These are phyloP conservation scores for Neurospora sp. DNA, from an alignment of 495 filamentous ascomycete species.

Conservation along the genomic window DNA sequence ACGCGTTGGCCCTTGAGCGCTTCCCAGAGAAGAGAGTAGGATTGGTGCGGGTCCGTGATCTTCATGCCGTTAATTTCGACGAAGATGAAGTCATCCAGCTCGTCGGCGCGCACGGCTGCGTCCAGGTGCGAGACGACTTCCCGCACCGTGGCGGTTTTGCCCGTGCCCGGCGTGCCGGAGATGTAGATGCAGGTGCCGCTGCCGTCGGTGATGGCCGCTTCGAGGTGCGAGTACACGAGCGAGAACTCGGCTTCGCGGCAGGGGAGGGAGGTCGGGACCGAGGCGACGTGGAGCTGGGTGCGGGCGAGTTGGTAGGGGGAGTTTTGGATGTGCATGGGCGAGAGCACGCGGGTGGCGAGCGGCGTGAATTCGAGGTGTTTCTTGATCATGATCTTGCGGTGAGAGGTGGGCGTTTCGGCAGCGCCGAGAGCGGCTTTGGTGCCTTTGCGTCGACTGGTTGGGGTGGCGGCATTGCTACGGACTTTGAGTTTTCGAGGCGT, in stretches of 20 bases:
- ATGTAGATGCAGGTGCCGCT: slow-evolving; percentile 97
- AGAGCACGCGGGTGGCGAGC: slow-evolving; percentile 75
- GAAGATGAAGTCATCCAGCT: slow-evolving; percentile 98
- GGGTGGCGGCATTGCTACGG: slow-evolving; percentile 17
- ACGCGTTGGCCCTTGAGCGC: slow-evolving; percentile 89
- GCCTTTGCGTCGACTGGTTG: slow-evolving; percentile 32
- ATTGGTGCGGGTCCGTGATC: slow-evolving; percentile 94
- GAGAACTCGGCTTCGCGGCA: slow-evolving; percentile 89
- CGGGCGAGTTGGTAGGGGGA: slow-evolving; percentile 90
- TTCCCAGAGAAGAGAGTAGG: slow-evolving; percentile 93
- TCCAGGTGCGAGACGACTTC: slow-evolving; percentile 90
- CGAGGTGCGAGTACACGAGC: slow-evolving; percentile 85
- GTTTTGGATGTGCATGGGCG: slow-evolving; percentile 62
- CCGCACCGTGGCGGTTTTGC: slow-evolving; percentile 95
- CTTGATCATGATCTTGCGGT: slow-evolving; percentile 65
- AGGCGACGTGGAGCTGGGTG: slow-evolving; percentile 80
- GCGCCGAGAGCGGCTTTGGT: slow-evolving; percentile 23
- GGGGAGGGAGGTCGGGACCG: slow-evolving; percentile 79
- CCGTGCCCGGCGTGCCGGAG: slow-evolving; percentile 97
- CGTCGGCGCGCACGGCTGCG: slow-evolving; percentile 71
- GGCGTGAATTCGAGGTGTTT: slow-evolving; percentile 93
- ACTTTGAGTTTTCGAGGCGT: slow-evolving; percentile 30
- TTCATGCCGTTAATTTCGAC: slow-evolving; percentile 99
- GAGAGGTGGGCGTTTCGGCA: slow-evolving; percentile 56
- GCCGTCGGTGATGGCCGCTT: slow-evolving; percentile 87